Conservation (phyloP, 805 yeast species). For the Zygosaccharomyces bisporus region DNA sequence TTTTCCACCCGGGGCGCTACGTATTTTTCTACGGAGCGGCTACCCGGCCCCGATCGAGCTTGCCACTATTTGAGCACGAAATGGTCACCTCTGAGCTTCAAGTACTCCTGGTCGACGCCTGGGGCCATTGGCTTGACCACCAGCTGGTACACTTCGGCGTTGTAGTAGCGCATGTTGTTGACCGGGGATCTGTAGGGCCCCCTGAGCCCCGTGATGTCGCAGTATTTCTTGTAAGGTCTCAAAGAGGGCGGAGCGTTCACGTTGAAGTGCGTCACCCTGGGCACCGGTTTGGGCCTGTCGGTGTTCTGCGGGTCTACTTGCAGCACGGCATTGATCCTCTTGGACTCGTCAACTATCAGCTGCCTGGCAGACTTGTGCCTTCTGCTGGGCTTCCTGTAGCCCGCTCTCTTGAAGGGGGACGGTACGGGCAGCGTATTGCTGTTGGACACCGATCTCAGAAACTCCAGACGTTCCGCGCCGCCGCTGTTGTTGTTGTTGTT, state of each 20-base stretch:
- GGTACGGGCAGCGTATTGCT: conserved; percentile 27
- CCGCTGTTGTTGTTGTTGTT: conserved; percentile 1
- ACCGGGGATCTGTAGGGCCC: conserved; percentile 73
- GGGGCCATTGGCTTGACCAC: conserved; percentile 74
- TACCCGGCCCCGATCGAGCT: conserved; percentile 9
- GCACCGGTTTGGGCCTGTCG: conserved; percentile 35
- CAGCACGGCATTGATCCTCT: conserved; percentile 45
- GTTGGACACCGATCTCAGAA: conserved; percentile 26
- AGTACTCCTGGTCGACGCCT: conserved; percentile 89
- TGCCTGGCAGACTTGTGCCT: conserved; percentile 75
- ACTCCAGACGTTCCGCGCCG: conserved; percentile 27
- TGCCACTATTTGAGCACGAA: conserved; percentile 70
- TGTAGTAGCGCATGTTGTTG: conserved; percentile 71
- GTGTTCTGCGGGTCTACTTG: conserved; percentile 16
- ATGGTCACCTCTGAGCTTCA: conserved; percentile 83
- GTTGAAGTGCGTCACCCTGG: conserved; percentile 64
- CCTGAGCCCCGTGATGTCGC: conserved; percentile 89
- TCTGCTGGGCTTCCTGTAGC: conserved; percentile 49
- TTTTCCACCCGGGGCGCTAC: neutral
- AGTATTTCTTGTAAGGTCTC: conserved; percentile 74
- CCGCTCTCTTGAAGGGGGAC: conserved; percentile 57
- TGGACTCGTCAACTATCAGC: conserved; percentile 70
- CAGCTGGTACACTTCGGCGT: conserved; percentile 76
- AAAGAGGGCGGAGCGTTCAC: conserved; percentile 85
- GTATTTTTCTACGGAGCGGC: conserved; percentile 6